phyloP scores from a whole-genome alignment of 139 green algal genomes.

The Cymbomonas tetramitiformis region DNA sequence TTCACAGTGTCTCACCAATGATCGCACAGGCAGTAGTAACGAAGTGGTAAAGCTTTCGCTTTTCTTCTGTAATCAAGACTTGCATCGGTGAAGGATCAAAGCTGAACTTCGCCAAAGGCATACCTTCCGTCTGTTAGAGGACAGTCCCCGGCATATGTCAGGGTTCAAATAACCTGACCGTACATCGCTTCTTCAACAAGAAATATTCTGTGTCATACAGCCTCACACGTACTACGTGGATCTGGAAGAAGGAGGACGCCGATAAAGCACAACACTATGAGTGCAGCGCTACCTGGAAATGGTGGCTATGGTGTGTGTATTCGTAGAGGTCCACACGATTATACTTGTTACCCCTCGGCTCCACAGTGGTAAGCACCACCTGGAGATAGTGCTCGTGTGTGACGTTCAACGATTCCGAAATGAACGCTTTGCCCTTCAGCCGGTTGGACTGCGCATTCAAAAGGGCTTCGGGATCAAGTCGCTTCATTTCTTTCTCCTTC shows the following conservation, averaged over 20 bases:
- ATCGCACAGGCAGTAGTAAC: slow-evolving; percentile 38
- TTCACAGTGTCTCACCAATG: too few relatives aligned
- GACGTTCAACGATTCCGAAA: not conserved
- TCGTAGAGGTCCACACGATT: slow-evolving; percentile 22
- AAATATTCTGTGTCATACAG: too few relatives aligned
- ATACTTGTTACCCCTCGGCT: not conserved
- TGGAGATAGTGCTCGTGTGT: slow-evolving; percentile 37
- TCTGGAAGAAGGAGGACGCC: too few relatives aligned
- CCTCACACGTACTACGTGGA: too few relatives aligned
- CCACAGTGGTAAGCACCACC: slow-evolving; percentile 31
- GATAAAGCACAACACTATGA: too few relatives aligned
- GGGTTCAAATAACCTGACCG: too few relatives aligned
- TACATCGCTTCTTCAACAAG: too few relatives aligned
- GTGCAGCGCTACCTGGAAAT: slow-evolving; percentile 11
- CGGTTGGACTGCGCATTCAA: slow-evolving; percentile 13
- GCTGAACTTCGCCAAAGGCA: slow-evolving; percentile 31
- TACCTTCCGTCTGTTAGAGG: too few relatives aligned
- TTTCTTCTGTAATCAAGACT: slow-evolving; percentile 29
- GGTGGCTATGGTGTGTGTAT: slow-evolving; percentile 31
- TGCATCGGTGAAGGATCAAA: slow-evolving; percentile 32
- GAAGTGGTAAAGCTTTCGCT: slow-evolving; percentile 30
- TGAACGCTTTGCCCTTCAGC: not conserved
- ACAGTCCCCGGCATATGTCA: too few relatives aligned
- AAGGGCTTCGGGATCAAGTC: not conserved
- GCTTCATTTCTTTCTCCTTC: slow-evolving; percentile 2